Base-by-base conservation (phyloP, 345 rosid genomes). In the Xanthoceras sorbifolium region DNA sequence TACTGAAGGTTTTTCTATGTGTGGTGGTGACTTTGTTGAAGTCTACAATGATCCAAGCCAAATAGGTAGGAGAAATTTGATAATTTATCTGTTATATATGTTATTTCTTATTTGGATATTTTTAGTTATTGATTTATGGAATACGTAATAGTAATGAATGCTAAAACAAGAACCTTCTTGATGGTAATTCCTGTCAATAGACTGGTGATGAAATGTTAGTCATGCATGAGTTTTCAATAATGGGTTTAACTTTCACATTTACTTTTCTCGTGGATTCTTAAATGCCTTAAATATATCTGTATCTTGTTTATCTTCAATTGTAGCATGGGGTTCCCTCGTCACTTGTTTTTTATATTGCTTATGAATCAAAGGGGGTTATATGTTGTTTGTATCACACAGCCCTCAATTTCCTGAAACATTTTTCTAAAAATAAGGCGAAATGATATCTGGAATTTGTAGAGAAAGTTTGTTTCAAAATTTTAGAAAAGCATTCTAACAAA, bases 1-100 rank as follows among this genome's bases (percentile, higher is more conserved):
- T 71, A 92, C 99, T 22, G 91, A 93, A 84, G 99, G 98, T 59
- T 96, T 96, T 84, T 93, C 99, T 44, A 96, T 96, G 97, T 96
- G 99, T 52, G 99, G 98, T 65, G 99, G 98, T 36, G 99, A 96
- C 85, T 93, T 96, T 86, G 89, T 96, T 84, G 99, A 96, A 83
- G 99, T 96, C 42, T 96, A 96, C 79, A 83, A 77, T 63, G 99
- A 96, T 73, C 69, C 95, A 50, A 79, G 87, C 85, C 99, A 96
- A 81, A 84, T 74, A 81, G 98, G 99, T 96, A 91, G 38, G 85
- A 75, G 74, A 64, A 66, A 57, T 23, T 57, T 34, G 59, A 46
- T 57, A 32, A 63, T 68, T 25, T 71, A 68, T 62, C 77, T 31
- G 11, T 59, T 38, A 75, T 54, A 23, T 44, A 67, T 55, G 50